phyloP scores from a whole-genome alignment of 495 filamentous ascomycete genomes.

The Cladorrhinum samala region DNA sequence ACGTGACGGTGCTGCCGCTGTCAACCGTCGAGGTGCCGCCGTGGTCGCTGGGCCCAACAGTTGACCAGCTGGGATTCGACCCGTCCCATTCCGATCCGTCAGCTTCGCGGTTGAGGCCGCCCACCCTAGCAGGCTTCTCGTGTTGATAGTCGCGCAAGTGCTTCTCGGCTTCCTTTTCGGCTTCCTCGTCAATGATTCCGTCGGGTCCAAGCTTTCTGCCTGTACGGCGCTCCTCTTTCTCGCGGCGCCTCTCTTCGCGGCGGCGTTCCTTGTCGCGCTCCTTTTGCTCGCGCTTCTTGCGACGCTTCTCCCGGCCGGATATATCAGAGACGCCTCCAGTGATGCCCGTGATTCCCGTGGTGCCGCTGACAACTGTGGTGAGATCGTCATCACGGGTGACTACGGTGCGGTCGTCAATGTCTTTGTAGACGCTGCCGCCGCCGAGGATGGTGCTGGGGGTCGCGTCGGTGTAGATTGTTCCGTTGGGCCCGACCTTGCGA shows the following conservation, averaged over 20 bases:
- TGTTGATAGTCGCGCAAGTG: conserved; percentile 66
- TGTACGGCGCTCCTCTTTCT: conserved; percentile 38
- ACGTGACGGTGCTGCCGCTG: conserved; percentile 51
- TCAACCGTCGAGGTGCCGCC: conserved; percentile 38
- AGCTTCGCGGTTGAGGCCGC: conserved; percentile 71
- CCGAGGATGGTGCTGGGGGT: conserved; percentile 77
- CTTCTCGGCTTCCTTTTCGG: conserved; percentile 59
- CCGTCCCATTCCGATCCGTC: conserved; percentile 70
- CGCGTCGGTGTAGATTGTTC: conserved; percentile 69
- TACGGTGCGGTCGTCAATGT: conserved; percentile 50
- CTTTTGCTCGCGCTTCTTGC: conserved; percentile 46
- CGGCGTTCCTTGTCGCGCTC: conserved; percentile 43
- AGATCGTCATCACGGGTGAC: conserved; percentile 38
- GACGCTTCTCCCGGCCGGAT: conserved; percentile 38
- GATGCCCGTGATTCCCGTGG: conserved; percentile 41
- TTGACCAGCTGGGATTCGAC: conserved; percentile 45
- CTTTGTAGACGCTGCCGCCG: conserved; percentile 66
- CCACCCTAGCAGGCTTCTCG: conserved; percentile 77
- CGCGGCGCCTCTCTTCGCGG: conserved; percentile 36
- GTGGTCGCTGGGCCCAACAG: conserved; percentile 19
- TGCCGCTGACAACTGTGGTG: conserved; percentile 33
- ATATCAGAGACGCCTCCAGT: conserved; percentile 43
- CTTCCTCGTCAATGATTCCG: conserved; percentile 49
- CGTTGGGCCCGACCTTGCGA: conserved; percentile 77
- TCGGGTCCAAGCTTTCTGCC: conserved; percentile 39